Percentiles rank a stretch among this genome's conserved stretches.
These are phyloP conservation scores for Aureobasidium pullulans DNA, from an alignment of 2,329 filamentous ascomycete genomes.

Conservation along the genomic window DNA sequence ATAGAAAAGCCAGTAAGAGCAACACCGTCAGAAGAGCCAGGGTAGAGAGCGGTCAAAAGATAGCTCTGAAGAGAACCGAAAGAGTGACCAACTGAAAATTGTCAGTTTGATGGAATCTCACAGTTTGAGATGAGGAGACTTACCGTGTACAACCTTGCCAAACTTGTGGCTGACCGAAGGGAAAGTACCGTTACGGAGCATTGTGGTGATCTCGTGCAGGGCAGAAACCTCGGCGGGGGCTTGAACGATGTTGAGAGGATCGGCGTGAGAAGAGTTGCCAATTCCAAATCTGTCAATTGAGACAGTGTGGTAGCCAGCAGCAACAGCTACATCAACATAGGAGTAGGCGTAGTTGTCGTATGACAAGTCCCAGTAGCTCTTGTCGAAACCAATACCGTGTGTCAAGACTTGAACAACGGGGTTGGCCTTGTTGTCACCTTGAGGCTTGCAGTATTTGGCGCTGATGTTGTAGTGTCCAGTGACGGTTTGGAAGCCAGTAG, in stretches of 20 bases:
- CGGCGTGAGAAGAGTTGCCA: conserved; percentile 31
- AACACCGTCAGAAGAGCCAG: conserved; percentile 40
- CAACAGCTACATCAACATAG: conserved; percentile 35
- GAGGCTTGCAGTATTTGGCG: conserved; percentile 22
- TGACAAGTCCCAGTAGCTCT: conserved; percentile 30
- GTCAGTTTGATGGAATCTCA: not conserved
- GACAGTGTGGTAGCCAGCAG: conserved; percentile 33
- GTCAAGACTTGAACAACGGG: conserved; percentile 31
- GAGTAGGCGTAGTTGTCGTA: conserved; percentile 26
- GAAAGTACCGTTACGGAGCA: conserved; percentile 26
- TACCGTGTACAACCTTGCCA: conserved; percentile 31
- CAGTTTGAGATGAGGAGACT: not conserved
- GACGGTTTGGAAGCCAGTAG: conserved; percentile 15
- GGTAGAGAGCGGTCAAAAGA: conserved; percentile 46
- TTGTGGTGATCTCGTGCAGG: conserved; percentile 26
- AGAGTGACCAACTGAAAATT: conserved; percentile 28
- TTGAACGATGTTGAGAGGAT: conserved; percentile 33
- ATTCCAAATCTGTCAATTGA: conserved; percentile 38
- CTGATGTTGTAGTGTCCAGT: conserved; percentile 18
- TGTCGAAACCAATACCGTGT: conserved; percentile 35
- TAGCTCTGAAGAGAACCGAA: conserved; percentile 36
- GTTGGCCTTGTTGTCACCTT: conserved; percentile 15
- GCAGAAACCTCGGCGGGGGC: conserved; percentile 32
- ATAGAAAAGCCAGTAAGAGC: conserved; percentile 32
- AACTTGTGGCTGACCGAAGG: conserved; percentile 22